Base-by-base conservation (phyloP, 225 moss, liverwort and hornwort genomes). In the Sphagnum contortum region DNA sequence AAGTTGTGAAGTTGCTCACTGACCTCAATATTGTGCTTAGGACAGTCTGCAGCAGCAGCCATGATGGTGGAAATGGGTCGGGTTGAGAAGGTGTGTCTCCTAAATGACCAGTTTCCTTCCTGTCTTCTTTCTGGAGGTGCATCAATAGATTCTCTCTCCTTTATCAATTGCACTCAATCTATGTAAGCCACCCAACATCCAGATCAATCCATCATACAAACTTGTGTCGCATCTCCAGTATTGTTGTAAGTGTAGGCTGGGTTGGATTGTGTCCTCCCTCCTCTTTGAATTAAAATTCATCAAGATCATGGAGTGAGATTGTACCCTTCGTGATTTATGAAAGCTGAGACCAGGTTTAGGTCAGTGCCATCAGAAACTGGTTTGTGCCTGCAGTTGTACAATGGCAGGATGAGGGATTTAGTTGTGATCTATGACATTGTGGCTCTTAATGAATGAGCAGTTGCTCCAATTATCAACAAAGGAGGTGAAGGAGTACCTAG, bases 51-150 rank as follows among this genome's bases (percentile, higher is more conserved):
- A 44, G 81, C 85, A 61, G 69, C 73, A 44, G 78, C 48, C 52
- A 85, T 81, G 49, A 94, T 94, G 94, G 91, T 94, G 47, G 94
- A 94, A 73, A 94, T 94, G 94, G 89, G 89, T 55, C 80, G 57
- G 72, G 80, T 89, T 70, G 91, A 94, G 65, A 94, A 82, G 72
- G 94, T 94, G 72, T 44, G 69, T 68, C 48, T 49, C 45, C 57
- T 62, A 44, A 2, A 55, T 57, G 54, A 0, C 58, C n/a, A 10
- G 56, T 64, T 57, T 29, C 14, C 44, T 44, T 67, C 3, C 66
- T 7, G 44, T 5, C 6, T 5, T 48, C 8, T 44, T 44, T 53
- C 44, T 52, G 52, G 29, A 29, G 29, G 29, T 29, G 29, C 29
- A 29, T 29, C 29, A 29, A 29, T 29, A 29, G 29, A 29, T 29